Evolutionary conservation across 169 alveolate species (phyloP).

Genomic region (Besnoitia besnoiti): DNA sequence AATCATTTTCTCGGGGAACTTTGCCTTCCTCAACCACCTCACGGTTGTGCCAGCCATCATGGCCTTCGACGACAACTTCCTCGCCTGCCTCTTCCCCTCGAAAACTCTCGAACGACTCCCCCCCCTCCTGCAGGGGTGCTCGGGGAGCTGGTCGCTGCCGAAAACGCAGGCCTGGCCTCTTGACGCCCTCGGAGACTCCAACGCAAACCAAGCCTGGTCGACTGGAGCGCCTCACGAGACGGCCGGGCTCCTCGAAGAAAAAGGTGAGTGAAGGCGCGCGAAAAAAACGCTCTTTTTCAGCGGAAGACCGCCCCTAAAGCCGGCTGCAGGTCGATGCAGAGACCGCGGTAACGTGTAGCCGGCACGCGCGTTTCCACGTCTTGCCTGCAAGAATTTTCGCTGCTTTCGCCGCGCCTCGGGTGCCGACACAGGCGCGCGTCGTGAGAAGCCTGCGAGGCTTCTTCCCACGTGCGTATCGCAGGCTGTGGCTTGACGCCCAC

Average conservation of each 20-base stretch:
- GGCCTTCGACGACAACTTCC: conserved; percentile 64
- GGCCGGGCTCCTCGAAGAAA: not conserved
- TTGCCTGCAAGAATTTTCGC: too few species aligned
- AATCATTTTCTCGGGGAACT: conserved; percentile 42
- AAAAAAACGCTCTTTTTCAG: not conserved
- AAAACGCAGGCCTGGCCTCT: conserved; percentile 61
- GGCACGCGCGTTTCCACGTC: too few species aligned
- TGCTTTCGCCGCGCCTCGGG: too few species aligned
- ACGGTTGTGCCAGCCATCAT: conserved; percentile 63
- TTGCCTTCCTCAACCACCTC: conserved; percentile 55
- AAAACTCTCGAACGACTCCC: conserved; percentile 20
- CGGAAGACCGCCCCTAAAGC: too few species aligned
- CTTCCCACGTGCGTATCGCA: too few species aligned
- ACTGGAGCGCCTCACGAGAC: not conserved
- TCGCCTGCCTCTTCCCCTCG: conserved; percentile 62
- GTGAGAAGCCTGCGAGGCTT: too few species aligned
- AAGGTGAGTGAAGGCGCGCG: not conserved
- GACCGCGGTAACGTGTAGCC: too few species aligned
- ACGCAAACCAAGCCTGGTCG: not conserved
- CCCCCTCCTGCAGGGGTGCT: not conserved
- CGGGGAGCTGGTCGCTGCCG: conserved; percentile 50
- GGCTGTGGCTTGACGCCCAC: too few species aligned
- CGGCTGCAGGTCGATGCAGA: too few species aligned
- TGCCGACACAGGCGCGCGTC: too few species aligned
- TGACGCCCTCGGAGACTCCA: not conserved